Evolutionary conservation across 1,284 basidiomycete genomes (phyloP).

Genomic region (Malassezia obtusa): DNA sequence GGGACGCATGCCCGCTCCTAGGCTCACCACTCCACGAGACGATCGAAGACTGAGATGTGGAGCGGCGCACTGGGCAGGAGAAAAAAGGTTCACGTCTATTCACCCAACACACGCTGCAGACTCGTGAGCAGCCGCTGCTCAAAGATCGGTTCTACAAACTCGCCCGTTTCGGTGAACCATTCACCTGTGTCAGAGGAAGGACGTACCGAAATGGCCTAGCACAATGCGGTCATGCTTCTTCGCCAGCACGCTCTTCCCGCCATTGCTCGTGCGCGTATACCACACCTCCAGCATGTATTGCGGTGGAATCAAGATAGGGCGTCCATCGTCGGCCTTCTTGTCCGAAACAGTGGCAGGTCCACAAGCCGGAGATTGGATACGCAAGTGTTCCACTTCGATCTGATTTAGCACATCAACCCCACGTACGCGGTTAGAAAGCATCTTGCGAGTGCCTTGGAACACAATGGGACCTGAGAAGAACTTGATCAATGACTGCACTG

Average conservation of each 20-base stretch:
- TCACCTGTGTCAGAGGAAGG: conserved; percentile 23
- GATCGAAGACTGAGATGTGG: neutral
- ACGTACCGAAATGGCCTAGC: conserved; percentile 39
- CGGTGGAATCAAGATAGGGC: conserved; percentile 29
- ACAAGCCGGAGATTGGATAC: conserved; percentile 25
- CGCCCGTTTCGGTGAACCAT: conserved; percentile 45
- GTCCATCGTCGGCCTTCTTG: conserved; percentile 18
- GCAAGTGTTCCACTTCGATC: conserved; percentile 32
- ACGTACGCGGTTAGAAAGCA: conserved; percentile 11
- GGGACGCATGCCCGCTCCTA: neutral
- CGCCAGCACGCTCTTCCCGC: conserved; percentile 22
- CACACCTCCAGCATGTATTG: conserved; percentile 29
- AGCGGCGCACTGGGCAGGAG: neutral
- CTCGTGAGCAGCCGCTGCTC: conserved; percentile 26
- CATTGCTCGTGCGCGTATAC: conserved; percentile 25
- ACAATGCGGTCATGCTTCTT: conserved; percentile 9
- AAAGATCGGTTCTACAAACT: conserved; percentile 36
- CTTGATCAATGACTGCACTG: conserved; percentile 22
- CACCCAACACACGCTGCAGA: conserved; percentile 29
- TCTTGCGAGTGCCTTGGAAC: conserved; percentile 34
- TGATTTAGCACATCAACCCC: neutral
- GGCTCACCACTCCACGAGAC: no score
- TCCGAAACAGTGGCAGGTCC: conserved; percentile 20
- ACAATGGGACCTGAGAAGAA: conserved; percentile 31
- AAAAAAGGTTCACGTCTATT: conserved; percentile 16